Conservation (phyloP, 2,329 filamentous ascomycete genomes). For the Beauveria sp. region DNA sequence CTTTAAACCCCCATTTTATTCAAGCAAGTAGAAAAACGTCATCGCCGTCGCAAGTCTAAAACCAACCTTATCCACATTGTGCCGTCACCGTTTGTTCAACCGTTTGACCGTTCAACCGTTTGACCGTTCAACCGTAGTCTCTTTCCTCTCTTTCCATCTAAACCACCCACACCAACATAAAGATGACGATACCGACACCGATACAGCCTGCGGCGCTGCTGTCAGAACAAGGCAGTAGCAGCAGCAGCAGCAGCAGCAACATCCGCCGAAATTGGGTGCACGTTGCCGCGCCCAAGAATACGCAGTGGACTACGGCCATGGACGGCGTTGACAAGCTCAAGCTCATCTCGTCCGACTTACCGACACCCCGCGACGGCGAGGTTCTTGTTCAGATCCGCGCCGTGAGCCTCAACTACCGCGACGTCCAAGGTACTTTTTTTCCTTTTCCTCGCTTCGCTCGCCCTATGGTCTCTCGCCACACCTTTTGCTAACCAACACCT, state of each 20-base stretch:
- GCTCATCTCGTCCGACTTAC: slow-evolving; percentile 36
- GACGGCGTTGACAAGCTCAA: slow-evolving; percentile 48
- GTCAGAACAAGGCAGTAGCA: too few species aligned
- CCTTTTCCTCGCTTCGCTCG: neutral
- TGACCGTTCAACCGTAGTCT: too few species aligned
- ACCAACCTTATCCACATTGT: neutral
- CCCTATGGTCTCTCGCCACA: too few species aligned
- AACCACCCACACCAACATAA: too few species aligned
- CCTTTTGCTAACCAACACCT: too few species aligned
- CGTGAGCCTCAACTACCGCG: slow-evolving; percentile 43
- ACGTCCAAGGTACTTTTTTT: slow-evolving; percentile 34
- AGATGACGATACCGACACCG: neutral
- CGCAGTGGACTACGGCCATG: slow-evolving; percentile 48
- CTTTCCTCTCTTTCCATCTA: neutral
- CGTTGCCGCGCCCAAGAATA: slow-evolving; percentile 20
- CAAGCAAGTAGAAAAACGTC: neutral
- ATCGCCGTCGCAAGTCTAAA: neutral
- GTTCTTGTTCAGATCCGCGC: slow-evolving; percentile 40
- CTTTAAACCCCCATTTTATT: neutral
- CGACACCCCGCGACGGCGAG: slow-evolving; percentile 41
- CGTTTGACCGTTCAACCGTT: too few species aligned
- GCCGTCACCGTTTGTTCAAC: neutral
- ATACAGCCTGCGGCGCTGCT: neutral
- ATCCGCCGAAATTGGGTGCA: slow-evolving; percentile 12
- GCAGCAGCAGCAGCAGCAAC: neutral